phyloP scores from a whole-genome alignment of 257 asterid genomes.

The Avicennia marina region DNA sequence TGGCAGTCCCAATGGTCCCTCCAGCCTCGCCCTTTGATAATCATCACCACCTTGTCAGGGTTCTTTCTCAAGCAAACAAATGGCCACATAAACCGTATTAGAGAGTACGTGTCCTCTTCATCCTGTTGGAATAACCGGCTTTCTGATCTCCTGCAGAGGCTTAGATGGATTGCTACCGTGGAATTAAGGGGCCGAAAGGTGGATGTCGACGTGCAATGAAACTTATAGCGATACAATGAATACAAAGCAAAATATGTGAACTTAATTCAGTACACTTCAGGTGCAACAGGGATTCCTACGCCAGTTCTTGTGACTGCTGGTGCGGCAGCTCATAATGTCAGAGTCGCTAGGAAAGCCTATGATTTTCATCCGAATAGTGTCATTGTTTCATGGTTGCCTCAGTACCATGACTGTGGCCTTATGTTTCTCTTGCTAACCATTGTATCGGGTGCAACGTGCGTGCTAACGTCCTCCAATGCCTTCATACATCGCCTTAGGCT shows the following conservation, averaged over 20 bases:
- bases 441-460: slow-evolving; percentile 69
- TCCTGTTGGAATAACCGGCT: slow-evolving; percentile 22
- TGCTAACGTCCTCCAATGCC: slow-evolving; percentile 45
- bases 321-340: slow-evolving; percentile 89
- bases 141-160: slow-evolving; percentile 21
- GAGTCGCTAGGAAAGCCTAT: slow-evolving; percentile 60
- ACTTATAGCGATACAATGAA: slow-evolving; percentile 33
- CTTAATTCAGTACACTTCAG: slow-evolving; percentile 83
- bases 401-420: slow-evolving; percentile 81
- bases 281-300: slow-evolving; percentile 71
- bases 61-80: slow-evolving; percentile 48
- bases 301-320: slow-evolving; percentile 79
- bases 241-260: slow-evolving; percentile 50
- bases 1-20: no score
- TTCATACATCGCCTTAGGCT: slow-evolving; percentile 63
- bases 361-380: slow-evolving; percentile 57
- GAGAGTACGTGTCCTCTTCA: slow-evolving; percentile 20
- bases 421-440: slow-evolving; percentile 61
- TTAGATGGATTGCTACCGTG: slow-evolving; percentile 49
- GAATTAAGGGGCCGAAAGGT: slow-evolving; percentile 26
- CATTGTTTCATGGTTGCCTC: slow-evolving; percentile 80
- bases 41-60: slow-evolving; percentile 53
- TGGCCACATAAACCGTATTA: slow-evolving; percentile 32
- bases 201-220: neutral
- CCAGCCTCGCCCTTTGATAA: no score